Percentiles rank a stretch among this genome's conserved stretches.
These are phyloP conservation scores for Fonsecaea monophora DNA, from an alignment of 2,329 filamentous ascomycete genomes.

Conservation along the genomic window DNA sequence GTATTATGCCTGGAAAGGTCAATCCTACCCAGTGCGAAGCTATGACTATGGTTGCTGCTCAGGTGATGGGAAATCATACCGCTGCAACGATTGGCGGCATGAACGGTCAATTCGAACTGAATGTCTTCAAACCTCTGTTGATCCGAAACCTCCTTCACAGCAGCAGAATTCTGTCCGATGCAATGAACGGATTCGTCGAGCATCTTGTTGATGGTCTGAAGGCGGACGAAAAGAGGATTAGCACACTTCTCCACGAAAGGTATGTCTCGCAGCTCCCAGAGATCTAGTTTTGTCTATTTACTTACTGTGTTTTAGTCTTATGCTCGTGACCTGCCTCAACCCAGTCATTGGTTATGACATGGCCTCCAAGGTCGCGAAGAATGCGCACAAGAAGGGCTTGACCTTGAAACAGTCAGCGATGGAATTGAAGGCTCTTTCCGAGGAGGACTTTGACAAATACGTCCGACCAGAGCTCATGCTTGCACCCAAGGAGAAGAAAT, in stretches of 20 bases:
- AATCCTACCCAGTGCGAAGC: constrained; percentile 99
- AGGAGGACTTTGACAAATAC: constrained; percentile 86
- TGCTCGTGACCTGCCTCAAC: constrained; percentile 98
- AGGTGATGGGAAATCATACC: constrained; percentile 97
- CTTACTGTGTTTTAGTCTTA: constrained; percentile 67
- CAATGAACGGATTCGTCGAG: constrained; percentile 94
- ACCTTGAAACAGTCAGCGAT: constrained; percentile 93
- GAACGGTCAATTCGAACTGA: constrained; percentile 98
- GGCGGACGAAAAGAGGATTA: constrained; percentile 93
- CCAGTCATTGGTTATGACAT: constrained; percentile 97
- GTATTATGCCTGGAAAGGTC: constrained; percentile 99
- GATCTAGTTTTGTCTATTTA: constrained; percentile 6
- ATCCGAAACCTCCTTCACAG: constrained; percentile 96
- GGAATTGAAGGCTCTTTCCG: constrained; percentile 86
- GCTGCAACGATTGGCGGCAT: constrained; percentile 92
- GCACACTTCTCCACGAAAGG: constrained; percentile 91
- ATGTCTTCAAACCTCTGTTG: constrained; percentile 97
- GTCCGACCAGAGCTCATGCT: constrained; percentile 97
- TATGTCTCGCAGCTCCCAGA: constrained; percentile 55
- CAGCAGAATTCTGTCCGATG: constrained; percentile 83
- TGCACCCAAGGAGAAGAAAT: constrained; percentile 74
- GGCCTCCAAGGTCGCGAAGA: constrained; percentile 96
- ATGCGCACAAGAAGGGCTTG: constrained; percentile 96
- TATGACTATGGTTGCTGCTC: constrained; percentile 94
- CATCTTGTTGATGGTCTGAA: constrained; percentile 86